Evolutionary conservation across 805 yeast species (phyloP), one percentile per base, ranked within the genome.

Genomic region (Metschnikowia arizonensis): DNA sequence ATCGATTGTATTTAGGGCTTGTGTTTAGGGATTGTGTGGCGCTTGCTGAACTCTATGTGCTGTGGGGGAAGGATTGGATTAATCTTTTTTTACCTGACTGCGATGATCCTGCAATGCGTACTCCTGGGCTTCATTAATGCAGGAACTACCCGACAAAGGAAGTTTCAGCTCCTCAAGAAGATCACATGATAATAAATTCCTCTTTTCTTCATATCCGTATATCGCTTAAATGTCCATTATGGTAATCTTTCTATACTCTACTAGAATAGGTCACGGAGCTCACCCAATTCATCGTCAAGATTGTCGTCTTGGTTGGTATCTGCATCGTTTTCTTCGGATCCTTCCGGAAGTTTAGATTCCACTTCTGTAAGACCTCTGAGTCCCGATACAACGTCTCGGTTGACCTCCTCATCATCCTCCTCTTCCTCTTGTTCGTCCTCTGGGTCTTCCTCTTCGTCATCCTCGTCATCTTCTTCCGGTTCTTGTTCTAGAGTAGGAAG

Each of bases 231-330:
- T n/a, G 1, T 28, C 2, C 31, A 8, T n/a, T 5, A n/a, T 12
- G 31, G 31, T 28, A 14, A 10, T 32, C 23, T 15, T 17, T 17
- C 7, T 31, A 15, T 12, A 26, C 12, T 26, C n/a, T n/a, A n/a
- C n/a, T 48, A 53, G 41, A 53, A 53, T 10, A 53, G 50, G 9
- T 55, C 57, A 42, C 53, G 57, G 46, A 69, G 64, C 49, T 68
- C 74, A 42, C 67, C 73, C 43, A 69, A 61, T 44, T 68, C 73
- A 42, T 67, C 72, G 40, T 57, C 42, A 9, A 39, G 48, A 28
- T 58, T 56, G 28, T 59, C 65, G 14, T 55, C 52, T 24, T 51
- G 58, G 18, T 52, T 56, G 26, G 48, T 55, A 15, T 54, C 56
- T 12, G 62, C 68, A 3, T 60, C 71, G 10, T 62, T 66, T 1